Conservation (phyloP, 768 basidiomycete species). For the Mycena leptocephala region DNA sequence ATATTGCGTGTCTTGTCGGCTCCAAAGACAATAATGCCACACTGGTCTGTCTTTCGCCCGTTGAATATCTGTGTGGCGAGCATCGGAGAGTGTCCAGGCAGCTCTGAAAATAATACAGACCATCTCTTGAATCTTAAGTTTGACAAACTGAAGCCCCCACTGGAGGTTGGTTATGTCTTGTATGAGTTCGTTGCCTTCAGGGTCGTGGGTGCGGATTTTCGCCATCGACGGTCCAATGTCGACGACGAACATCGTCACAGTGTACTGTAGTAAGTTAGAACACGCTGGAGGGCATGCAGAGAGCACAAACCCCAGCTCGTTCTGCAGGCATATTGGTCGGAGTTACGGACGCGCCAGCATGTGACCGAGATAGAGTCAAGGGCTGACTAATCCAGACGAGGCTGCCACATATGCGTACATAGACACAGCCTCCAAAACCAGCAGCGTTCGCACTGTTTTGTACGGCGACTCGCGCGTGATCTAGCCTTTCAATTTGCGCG, state of each 20-base stretch:
- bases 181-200: constrained; percentile 65
- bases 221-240: constrained; percentile 94
- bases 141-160: constrained; percentile 89
- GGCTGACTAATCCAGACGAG: too few species aligned
- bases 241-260: constrained; percentile 91
- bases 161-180: constrained; percentile 85
- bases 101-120: constrained; percentile 54
- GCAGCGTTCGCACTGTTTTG: constrained; percentile 36
- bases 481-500: constrained; percentile 32
- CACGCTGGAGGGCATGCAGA: constrained; percentile 1
- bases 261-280: constrained; percentile 68
- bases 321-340: constrained; percentile 77
- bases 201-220: constrained; percentile 68
- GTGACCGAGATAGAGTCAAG: constrained; percentile 50
- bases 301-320: constrained; percentile 79
- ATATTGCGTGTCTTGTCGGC: constrained; percentile 83
- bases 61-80: constrained; percentile 80
- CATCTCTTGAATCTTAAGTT: constrained; percentile 94
- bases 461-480: constrained; percentile 37
- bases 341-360: constrained; percentile 48
- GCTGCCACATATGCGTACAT: too few species aligned
- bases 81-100: not conserved
- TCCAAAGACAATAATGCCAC: constrained; percentile 93
- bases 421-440: constrained; percentile 8
- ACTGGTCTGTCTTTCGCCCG: constrained; percentile 94